A percentile compares a stretch with the other conserved stretches of the same genome.
Conservation (phyloP, 2,329 filamentous ascomycete species). For the Pochonia chlamydosporia region DNA sequence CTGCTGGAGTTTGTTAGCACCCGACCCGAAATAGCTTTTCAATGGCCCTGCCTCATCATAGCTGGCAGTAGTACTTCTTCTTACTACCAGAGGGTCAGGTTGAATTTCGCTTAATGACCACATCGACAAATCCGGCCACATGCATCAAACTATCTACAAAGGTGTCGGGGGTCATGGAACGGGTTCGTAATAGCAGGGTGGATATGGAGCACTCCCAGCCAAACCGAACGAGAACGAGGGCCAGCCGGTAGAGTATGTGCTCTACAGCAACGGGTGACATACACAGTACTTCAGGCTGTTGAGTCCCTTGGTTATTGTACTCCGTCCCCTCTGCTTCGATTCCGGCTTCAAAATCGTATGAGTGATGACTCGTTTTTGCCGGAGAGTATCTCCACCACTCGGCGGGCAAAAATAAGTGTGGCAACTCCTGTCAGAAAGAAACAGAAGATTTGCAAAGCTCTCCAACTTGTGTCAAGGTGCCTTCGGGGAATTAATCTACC, state of each 20-base stretch:
- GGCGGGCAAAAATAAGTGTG: neutral
- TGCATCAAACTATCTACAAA: conserved; percentile 9
- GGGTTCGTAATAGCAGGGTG: neutral
- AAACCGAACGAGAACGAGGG: neutral
- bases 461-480: neutral
- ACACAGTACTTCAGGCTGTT: no score
- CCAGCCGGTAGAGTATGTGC: neutral
- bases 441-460: neutral
- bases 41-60: neutral
- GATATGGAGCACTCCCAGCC: neutral
- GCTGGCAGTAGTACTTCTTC: neutral
- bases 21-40: neutral
- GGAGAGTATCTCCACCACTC: neutral
- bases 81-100: neutral
- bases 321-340: no score
- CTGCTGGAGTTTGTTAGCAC: no score
- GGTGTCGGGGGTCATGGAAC: neutral
- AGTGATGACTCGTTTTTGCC: neutral
- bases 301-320: no score
- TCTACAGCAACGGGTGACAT: no score
- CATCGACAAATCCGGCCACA: conserved; percentile 10
- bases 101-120: conserved; percentile 6
- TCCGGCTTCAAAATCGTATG: neutral
- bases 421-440: neutral
- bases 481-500: neutral